Base-by-base conservation (phyloP, 164 flowering plant genomes). In the Houttuynia cordata region DNA sequence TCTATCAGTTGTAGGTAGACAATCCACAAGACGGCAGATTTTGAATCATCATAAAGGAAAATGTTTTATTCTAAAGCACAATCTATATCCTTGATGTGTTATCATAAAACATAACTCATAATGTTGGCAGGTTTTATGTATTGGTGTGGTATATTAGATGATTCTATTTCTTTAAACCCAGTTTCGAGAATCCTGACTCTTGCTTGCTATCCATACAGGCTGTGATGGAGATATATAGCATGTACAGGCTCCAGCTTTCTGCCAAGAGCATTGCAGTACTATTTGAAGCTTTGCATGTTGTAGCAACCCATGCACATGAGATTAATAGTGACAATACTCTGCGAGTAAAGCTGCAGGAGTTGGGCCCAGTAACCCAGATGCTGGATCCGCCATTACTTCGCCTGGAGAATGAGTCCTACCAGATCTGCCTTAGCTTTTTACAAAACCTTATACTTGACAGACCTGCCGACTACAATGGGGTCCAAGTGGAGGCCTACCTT, bases 351-450 rank as follows among this genome's bases (percentile, higher is more conserved):
- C 85, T 94, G 18, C 97, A 81, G 63, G 97, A 91, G 68, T 73
- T 91, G 39, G 87, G 83, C 19, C 69, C 96, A 25, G 74, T 87
- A 74, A 86, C 91, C 42, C 95, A 91, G 67, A 82, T 91, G 91
- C 99, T 87, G 74, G 97, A 94, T 53, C 97, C 99, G 55, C 99
- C 99, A 25, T 77, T 94, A 42, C 64, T 94, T 18, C 96, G 97
- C 40, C 78, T 94, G 12, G 99, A 94, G 72, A 94, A 85, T 24
- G 96, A 94, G 62, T 81, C 98, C 25, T 92, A 82, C 73, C 98
- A 88, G 71, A 77, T 83, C 49, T 89, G 98, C 77, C 86, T 92
- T 50, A 82, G 91, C 23, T 74, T 94, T 51, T 67, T 94, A 57
- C 95, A 91, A 65, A 94, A 91, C 69, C 91, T 94, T 20, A 64